Evolutionary conservation across 2,329 filamentous ascomycete species (phyloP).

Genomic region (Fusarium sp.): DNA sequence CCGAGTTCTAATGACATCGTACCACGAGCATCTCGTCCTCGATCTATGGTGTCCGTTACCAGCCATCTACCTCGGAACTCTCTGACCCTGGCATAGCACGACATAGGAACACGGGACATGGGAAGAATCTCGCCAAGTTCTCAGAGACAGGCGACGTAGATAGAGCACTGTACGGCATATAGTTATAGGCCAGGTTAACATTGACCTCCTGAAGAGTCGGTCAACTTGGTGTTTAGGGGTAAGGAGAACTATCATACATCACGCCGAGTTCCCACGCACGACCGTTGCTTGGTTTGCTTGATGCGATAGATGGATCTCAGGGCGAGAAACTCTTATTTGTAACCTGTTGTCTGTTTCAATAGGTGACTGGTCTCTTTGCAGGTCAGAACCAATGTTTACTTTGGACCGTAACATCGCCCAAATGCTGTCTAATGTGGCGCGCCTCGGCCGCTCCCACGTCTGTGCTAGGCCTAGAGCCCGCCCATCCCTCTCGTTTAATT

Average conservation of each 20-base stretch:
- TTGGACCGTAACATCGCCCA: conserved; percentile 17
- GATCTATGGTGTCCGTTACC: not conserved
- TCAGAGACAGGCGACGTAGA: conserved; percentile 8
- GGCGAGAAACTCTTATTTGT: too few relatives aligned
- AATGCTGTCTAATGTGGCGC: conserved; percentile 33
- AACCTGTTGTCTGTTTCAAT: too few relatives aligned
- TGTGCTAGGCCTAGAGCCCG: conserved; percentile 34
- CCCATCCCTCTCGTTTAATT: conserved; percentile 34
- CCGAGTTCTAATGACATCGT: too few relatives aligned
- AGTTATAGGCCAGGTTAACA: not conserved
- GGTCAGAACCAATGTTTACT: not conserved
- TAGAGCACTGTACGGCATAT: conserved; percentile 25
- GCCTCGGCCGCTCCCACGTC: conserved; percentile 45
- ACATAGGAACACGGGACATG: conserved; percentile 15
- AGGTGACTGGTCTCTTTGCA: too few relatives aligned
- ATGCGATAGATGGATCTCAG: too few relatives aligned
- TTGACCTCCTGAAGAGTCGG: conserved; percentile 4
- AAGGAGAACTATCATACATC: not conserved
- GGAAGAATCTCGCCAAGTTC: conserved; percentile 1
- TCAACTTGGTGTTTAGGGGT: not conserved
- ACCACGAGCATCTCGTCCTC: conserved; percentile 1
- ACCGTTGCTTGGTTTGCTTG: too few relatives aligned
- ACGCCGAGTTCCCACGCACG: not conserved
- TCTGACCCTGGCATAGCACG: conserved; percentile 12
- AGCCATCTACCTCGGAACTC: conserved; percentile 4